phyloP scores from a whole-genome alignment of 139 green algal species.

The Pedinophyceae sp. region DNA sequence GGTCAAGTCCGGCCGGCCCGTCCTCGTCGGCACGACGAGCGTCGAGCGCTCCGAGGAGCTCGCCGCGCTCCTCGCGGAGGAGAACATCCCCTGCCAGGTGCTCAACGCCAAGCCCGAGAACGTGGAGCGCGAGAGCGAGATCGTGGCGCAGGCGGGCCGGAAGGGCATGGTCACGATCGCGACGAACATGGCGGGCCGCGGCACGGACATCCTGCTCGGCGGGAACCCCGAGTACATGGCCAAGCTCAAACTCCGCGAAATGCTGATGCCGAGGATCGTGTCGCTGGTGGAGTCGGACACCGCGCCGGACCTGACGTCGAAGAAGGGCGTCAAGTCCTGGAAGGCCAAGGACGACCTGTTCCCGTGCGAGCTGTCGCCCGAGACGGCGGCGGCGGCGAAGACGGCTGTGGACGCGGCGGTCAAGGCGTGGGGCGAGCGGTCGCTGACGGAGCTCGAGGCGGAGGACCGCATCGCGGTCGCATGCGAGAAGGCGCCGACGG shows the following conservation, averaged over 20 bases:
- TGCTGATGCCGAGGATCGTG: constrained; percentile 67
- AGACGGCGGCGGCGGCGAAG: constrained; percentile 8
- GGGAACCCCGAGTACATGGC: constrained; percentile 70
- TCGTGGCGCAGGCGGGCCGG: constrained; percentile 79
- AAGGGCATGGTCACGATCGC: constrained; percentile 80
- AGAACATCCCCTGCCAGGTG: constrained; percentile 35
- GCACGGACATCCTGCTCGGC: constrained; percentile 95
- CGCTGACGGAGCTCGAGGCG: constrained; percentile 54
- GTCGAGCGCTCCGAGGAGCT: constrained; percentile 86
- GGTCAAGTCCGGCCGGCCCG: constrained; percentile 71
- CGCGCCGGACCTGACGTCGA: background rate
- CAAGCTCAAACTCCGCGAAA: constrained; percentile 78
- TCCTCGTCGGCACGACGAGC: constrained; percentile 81
- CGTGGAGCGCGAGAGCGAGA: constrained; percentile 90
- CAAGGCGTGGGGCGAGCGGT: constrained; percentile 35
- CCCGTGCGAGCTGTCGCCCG: constrained; percentile 57
- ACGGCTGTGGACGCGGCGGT: constrained; percentile 16
- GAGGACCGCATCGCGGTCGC: constrained; percentile 82
- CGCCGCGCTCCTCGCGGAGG: constrained; percentile 10
- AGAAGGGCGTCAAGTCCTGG: constrained; percentile 26
- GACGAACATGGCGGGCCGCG: constrained; percentile 96
- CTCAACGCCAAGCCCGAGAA: constrained; percentile 99
- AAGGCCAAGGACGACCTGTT: constrained; percentile 50
- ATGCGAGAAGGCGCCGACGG: constrained; percentile 74
- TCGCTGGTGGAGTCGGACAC: constrained; percentile 20